Percentiles rank a stretch among this genome's conserved stretches.
phyloP scores from a whole-genome alignment of 345 rosid genomes.

The Salix viminalis region DNA sequence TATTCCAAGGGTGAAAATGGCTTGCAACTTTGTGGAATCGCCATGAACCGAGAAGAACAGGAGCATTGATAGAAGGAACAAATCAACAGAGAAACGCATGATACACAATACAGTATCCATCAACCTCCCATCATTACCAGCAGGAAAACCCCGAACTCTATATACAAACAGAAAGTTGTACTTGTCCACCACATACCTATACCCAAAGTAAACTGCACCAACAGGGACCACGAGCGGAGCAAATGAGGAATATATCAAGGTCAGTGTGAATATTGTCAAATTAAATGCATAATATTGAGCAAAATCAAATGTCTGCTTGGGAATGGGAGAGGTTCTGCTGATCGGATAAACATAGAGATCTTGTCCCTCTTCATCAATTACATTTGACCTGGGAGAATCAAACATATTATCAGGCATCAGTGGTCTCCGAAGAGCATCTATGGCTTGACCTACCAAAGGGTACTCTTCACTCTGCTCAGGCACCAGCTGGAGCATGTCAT shows the following conservation, averaged over 20 bases:
- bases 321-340: conserved; percentile 80
- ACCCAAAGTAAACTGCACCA: conserved; percentile 89
- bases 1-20: conserved; percentile 84
- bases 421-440: conserved; percentile 61
- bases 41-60: conserved; percentile 87
- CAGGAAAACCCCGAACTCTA: conserved; percentile 92
- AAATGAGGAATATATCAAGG: conserved; percentile 86
- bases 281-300: conserved; percentile 95
- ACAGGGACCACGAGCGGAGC: conserved; percentile 94
- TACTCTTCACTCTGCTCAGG: conserved; percentile 85
- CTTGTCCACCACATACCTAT: conserved; percentile 90
- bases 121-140: conserved; percentile 94
- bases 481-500: conserved; percentile 95
- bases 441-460: conserved; percentile 63
- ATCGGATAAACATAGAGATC: conserved; percentile 78
- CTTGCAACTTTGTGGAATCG: conserved; percentile 93
- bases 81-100: conserved; percentile 82
- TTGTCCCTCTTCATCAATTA: conserved; percentile 50
- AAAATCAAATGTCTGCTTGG: conserved; percentile 93
- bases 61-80: conserved; percentile 82
- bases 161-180: conserved; percentile 91
- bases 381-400: conserved; percentile 52
- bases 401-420: conserved; percentile 58
- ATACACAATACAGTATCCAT: conserved; percentile 86
- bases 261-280: conserved; percentile 85